Evolutionary conservation across 257 asterid genomes (phyloP).

Genomic region (Oldenlandia corymbosa): DNA sequence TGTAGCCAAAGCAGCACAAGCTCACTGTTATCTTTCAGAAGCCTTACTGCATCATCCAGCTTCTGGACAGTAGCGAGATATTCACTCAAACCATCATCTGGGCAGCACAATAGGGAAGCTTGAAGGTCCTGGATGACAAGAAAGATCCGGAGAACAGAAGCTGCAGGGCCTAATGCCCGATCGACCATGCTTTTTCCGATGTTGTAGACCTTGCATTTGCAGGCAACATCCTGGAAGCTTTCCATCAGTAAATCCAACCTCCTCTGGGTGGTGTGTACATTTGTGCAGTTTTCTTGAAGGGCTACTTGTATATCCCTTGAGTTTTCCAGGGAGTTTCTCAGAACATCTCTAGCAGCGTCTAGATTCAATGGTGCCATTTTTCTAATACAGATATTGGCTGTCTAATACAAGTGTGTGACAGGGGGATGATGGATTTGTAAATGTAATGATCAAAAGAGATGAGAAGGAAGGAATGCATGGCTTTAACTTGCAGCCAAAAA

Average conservation of each 20-base stretch:
- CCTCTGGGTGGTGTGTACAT: slow-evolving; percentile 25
- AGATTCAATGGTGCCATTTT: slow-evolving; percentile 26
- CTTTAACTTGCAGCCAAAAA: neutral
- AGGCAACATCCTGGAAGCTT: slow-evolving; percentile 30
- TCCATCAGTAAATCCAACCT: slow-evolving; percentile 27
- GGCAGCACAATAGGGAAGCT: slow-evolving; percentile 22
- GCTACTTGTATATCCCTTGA: slow-evolving; percentile 45
- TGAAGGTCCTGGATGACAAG: slow-evolving; percentile 50
- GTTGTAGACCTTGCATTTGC: slow-evolving; percentile 42
- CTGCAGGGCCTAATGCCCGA: slow-evolving; percentile 56
- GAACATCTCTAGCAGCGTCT: slow-evolving; percentile 43
- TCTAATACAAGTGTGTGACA: too few species aligned
- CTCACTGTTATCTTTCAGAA: slow-evolving; percentile 53
- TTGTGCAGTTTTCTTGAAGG: slow-evolving; percentile 34
- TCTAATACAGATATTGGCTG: too few species aligned
- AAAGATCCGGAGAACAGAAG: slow-evolving; percentile 44
- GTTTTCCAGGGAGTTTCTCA: slow-evolving; percentile 47
- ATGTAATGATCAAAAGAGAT: too few species aligned
- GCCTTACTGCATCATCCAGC: slow-evolving; percentile 55
- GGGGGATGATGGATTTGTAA: neutral
- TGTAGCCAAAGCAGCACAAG: slow-evolving; percentile 70
- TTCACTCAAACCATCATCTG: slow-evolving; percentile 21
- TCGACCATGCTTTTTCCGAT: slow-evolving; percentile 37
- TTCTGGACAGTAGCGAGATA: slow-evolving; percentile 37
- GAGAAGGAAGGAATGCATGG: neutral